A percentile compares a stretch with the other conserved stretches of the same genome.
phyloP scores from a whole-genome alignment of 1,139 yeast genomes.

The Saccharomyces hybrid region DNA sequence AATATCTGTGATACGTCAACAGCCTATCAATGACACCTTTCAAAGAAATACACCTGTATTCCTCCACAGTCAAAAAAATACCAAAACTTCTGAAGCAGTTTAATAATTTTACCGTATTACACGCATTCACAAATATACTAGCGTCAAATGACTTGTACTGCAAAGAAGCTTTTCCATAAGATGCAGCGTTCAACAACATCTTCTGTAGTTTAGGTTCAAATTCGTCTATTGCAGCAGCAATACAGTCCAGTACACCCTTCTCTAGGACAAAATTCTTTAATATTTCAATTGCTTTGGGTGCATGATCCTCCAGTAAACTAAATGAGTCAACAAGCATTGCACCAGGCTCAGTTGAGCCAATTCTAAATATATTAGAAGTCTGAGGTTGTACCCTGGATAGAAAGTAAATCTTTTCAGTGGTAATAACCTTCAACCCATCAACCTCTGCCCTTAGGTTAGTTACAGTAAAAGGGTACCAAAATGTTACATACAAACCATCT shows the following conservation, averaged over 20 bases:
- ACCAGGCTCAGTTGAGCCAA: slow-evolving; percentile 79
- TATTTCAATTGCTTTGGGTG: slow-evolving; percentile 82
- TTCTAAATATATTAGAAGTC: slow-evolving; percentile 57
- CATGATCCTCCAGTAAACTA: slow-evolving; percentile 53
- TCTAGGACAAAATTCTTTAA: slow-evolving; percentile 50
- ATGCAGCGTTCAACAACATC: slow-evolving; percentile 66
- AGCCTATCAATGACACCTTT: slow-evolving; percentile 51
- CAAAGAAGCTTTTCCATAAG: slow-evolving; percentile 71
- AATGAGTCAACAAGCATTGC: slow-evolving; percentile 78
- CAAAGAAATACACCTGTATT: slow-evolving; percentile 45
- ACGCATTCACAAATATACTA: slow-evolving; percentile 43
- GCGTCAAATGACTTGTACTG: slow-evolving; percentile 24
- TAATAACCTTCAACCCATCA: slow-evolving; percentile 68
- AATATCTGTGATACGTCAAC: slow-evolving; percentile 52
- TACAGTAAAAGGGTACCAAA: slow-evolving; percentile 38
- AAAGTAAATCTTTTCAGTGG: slow-evolving; percentile 52
- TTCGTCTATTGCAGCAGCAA: slow-evolving; percentile 71
- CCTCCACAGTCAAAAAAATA: slow-evolving; percentile 52
- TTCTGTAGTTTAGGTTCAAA: slow-evolving; percentile 76
- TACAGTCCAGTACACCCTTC: slow-evolving; percentile 62
- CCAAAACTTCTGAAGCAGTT: slow-evolving; percentile 49
- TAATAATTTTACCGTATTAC: slow-evolving; percentile 56
- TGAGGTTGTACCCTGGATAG: slow-evolving; percentile 54
- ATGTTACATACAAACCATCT: slow-evolving; percentile 41
- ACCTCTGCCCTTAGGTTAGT: slow-evolving; percentile 42